Evolutionary conservation across 192 early-diverging fungal genomes (phyloP).

Genomic region (Coemansia sp.): DNA sequence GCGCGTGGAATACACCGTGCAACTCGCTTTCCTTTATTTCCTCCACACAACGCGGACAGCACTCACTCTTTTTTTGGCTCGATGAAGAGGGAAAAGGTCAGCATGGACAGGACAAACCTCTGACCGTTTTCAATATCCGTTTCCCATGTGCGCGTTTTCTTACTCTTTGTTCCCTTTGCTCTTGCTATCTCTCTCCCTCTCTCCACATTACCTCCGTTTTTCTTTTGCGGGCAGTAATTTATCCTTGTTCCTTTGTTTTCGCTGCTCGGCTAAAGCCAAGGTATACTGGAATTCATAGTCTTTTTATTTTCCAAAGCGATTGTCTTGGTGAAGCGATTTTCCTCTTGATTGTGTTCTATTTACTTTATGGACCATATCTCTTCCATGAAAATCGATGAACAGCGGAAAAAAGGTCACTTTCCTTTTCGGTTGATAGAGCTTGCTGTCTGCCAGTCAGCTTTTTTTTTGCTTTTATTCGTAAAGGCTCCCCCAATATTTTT

Average conservation of each 20-base stretch:
- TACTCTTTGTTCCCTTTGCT: neutral
- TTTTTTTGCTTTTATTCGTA: neutral
- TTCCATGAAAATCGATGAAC: slow-evolving; percentile 1
- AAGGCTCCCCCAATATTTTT: neutral
- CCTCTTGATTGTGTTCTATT: neutral
- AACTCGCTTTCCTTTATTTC: neutral
- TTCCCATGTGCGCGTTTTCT: neutral
- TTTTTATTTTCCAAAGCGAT: neutral
- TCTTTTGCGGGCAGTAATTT: slow-evolving; percentile 18
- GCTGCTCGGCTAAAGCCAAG: neutral
- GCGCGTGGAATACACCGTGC: slow-evolving; percentile 9
- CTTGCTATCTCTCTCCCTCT: neutral
- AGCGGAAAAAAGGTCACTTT: slow-evolving; percentile 6
- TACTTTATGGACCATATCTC: neutral
- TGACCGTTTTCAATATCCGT: neutral
- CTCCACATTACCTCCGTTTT: slow-evolving; percentile 1
- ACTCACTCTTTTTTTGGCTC: too few species aligned
- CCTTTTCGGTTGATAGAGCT: neutral
- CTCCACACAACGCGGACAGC: too few species aligned
- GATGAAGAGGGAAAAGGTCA: neutral
- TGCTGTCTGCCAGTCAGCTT: neutral
- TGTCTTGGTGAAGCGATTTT: slow-evolving; percentile 2
- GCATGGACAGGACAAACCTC: neutral
- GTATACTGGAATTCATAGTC: neutral
- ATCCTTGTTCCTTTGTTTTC: slow-evolving; percentile 8